Base-by-base conservation (phyloP, 1,284 basidiomycete genomes). In the Tremellales sp. region DNA sequence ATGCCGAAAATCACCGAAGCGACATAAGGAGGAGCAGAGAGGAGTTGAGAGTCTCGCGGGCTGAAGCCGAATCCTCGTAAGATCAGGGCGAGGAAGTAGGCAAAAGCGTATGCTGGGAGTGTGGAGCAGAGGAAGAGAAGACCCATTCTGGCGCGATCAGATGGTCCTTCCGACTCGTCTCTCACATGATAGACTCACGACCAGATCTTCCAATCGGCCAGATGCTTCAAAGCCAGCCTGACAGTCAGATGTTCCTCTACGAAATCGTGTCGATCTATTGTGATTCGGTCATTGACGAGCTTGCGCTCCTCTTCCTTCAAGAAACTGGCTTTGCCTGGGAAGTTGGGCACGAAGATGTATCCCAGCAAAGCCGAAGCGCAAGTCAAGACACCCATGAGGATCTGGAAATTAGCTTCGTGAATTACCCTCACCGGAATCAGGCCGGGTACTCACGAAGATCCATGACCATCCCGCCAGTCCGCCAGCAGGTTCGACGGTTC, bases 281-380 rank as follows among this genome's bases (percentile, higher is more conserved):
- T 56, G 50, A 79, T 74, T 27, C 76, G 68, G 8, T 70, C 64
- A 21, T 69, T 55, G 45, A 76, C 60, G 36, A 90, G 72, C 47
- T 78, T 77, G 7, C 86, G 81, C 64, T 91, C 86, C 7, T 80
- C 76, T 52, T 85, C 82, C 26, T 78, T 84, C 40, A 91, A 71
- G 66, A 83, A 79, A 23, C 54, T 58, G 19, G 75, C 75, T 7
- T 75, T 77, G 58, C 77, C 76, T 0, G 77, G 77, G 53, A 72
- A 79, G 58, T 79, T 75, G 15, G 77, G 77, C 15, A 79, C 67
- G 58, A 70, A 61, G 47, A 76, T 72, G 49, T 61, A 74, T 35
- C 76, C 64, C 17, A 76, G 37, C 26, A 78, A 24, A 1, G 77
- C 76, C 27, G 69, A 64, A 13, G 73, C 43, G 49, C 75, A 69